These are phyloP conservation scores for Fonsecaea pedrosoi DNA, from an alignment of 2,329 filamentous ascomycete genomes.

Conservation along the genomic window DNA sequence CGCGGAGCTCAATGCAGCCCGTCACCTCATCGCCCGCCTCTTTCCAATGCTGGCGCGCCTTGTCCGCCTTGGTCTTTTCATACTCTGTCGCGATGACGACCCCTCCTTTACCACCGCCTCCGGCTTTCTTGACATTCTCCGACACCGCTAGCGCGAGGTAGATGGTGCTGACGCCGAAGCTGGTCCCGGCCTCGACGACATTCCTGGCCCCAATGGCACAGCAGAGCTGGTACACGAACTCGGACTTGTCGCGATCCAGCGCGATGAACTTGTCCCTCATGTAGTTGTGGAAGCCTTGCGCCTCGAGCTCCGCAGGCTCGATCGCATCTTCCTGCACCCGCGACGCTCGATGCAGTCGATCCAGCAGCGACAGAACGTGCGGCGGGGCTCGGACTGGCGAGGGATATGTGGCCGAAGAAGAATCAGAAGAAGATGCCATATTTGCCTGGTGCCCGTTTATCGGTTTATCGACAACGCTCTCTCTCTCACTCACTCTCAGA, in stretches of 20 bases:
- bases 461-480: no score
- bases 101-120: constrained; percentile 39
- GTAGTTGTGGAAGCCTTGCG: constrained; percentile 31
- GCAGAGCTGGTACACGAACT: constrained; percentile 48
- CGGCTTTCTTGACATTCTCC: constrained; percentile 30
- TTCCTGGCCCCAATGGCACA: constrained; percentile 45
- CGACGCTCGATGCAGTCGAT: constrained; percentile 23
- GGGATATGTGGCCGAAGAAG: not conserved
- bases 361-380: constrained; percentile 36
- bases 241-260: constrained; percentile 50
- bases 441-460: not conserved
- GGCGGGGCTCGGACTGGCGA: constrained; percentile 32
- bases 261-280: constrained; percentile 51
- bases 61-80: constrained; percentile 45
- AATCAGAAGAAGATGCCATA: constrained; percentile 6
- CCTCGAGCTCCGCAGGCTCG: not conserved
- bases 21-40: constrained; percentile 45
- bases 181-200: constrained; percentile 52
- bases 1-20: constrained; percentile 48
- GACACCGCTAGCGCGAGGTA: constrained; percentile 51
- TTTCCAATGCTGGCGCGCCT: constrained; percentile 47
- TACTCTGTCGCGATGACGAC: constrained; percentile 51
- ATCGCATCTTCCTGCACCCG: constrained; percentile 20
- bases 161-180: constrained; percentile 53
- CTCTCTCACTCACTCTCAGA: no score